Percentiles rank a stretch among this genome's conserved stretches.
Evolutionary conservation across 176 grass and related monocot genomes (phyloP).

Genomic region (Oryza rufipogon): DNA sequence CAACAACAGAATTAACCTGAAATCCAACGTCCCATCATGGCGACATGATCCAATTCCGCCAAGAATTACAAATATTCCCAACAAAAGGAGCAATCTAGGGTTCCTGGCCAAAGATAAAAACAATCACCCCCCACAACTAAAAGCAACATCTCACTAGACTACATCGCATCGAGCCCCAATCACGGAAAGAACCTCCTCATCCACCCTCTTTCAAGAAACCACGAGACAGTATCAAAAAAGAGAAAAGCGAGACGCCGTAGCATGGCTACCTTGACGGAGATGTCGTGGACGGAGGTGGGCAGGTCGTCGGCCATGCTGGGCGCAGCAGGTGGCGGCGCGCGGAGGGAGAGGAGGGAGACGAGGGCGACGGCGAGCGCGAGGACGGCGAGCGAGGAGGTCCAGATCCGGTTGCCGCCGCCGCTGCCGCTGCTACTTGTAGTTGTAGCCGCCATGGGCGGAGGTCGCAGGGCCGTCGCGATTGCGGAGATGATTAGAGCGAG

Average conservation of each 20-base stretch:
- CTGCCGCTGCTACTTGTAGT: neutral
- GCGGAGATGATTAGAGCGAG: no score
- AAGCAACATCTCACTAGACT: neutral
- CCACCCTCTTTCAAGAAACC: neutral
- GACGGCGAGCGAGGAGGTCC: constrained; percentile 9
- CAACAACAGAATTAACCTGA: neutral
- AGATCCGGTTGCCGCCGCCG: neutral
- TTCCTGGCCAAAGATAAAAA: neutral
- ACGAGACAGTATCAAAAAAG: neutral
- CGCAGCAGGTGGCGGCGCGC: no score
- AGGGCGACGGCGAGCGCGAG: constrained; percentile 6
- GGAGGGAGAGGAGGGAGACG: neutral
- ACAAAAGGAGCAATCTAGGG: neutral
- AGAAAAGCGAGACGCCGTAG: no score
- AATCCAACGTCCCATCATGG: neutral
- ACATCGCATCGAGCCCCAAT: neutral
- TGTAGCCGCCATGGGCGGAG: neutral
- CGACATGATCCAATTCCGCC: neutral
- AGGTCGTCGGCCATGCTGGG: constrained; percentile 50
- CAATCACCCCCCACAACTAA: neutral
- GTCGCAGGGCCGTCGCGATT: neutral
- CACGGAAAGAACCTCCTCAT: neutral
- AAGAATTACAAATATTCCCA: neutral
- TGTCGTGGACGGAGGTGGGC: constrained; percentile 54
- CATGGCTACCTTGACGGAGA: constrained; percentile 49